phyloP scores from a whole-genome alignment of 1,139 yeast genomes.

The Arxiozyma bovina region DNA sequence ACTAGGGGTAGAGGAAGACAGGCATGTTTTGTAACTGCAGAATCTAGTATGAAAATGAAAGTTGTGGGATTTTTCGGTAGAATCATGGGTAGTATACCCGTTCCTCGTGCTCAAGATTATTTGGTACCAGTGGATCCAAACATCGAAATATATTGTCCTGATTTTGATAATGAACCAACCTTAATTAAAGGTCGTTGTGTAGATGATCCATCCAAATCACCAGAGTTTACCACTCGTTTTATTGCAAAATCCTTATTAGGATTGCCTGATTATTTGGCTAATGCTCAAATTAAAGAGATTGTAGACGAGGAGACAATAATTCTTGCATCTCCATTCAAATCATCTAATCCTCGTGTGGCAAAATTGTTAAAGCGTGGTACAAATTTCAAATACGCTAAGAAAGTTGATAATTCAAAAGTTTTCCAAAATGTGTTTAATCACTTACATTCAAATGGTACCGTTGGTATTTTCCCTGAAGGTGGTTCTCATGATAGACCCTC shows the following conservation, averaged over 20 bases:
- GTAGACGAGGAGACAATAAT: constrained; percentile 64
- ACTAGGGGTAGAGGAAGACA: constrained; percentile 63
- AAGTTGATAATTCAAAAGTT: constrained; percentile 76
- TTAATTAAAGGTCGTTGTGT: constrained; percentile 12
- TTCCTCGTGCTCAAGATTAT: constrained; percentile 83
- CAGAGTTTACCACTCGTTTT: constrained; percentile 31
- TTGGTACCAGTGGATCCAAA: constrained; percentile 33
- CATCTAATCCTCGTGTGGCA: constrained; percentile 35
- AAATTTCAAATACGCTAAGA: constrained; percentile 62
- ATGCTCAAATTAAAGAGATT: constrained; percentile 60
- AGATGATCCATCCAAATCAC: constrained; percentile 7
- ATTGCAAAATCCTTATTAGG: constrained; percentile 62
- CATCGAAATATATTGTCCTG: constrained; percentile 10
- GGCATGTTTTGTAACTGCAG: constrained; percentile 81
- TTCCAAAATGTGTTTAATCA: constrained; percentile 78
- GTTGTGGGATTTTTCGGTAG: constrained; percentile 72
- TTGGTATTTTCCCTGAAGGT: constrained; percentile 97
- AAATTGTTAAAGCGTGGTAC: constrained; percentile 46
- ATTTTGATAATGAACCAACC: constrained; percentile 7
- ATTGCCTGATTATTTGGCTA: constrained; percentile 72
- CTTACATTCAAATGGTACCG: constrained; percentile 65
- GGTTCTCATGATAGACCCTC: constrained; percentile 95
- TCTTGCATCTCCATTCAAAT: constrained; percentile 66
- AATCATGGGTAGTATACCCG: constrained; percentile 78
- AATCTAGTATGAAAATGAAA: constrained; percentile 56